A percentile compares a stretch with the other conserved stretches of the same genome.
Evolutionary conservation across 495 filamentous ascomycete genomes (phyloP).

Genomic region (Antarctomyces pellizariae): DNA sequence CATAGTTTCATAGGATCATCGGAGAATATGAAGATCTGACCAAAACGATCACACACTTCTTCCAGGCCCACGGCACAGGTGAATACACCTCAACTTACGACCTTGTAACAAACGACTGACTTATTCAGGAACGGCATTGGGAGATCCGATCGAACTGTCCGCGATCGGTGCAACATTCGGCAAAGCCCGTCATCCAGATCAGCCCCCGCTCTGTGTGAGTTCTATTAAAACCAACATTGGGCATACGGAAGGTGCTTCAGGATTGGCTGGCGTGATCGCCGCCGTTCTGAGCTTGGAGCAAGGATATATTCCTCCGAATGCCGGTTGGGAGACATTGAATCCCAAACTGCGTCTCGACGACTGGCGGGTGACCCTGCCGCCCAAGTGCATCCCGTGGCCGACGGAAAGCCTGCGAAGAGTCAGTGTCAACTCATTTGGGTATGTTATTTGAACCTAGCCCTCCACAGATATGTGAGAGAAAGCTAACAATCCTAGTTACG

Average conservation of each 20-base stretch:
- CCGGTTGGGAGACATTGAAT: constrained; percentile 25
- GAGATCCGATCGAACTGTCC: constrained; percentile 35
- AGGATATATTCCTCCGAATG: constrained; percentile 22
- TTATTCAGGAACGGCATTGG: constrained; percentile 32
- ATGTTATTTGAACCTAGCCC: background rate
- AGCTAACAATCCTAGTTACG: constrained; percentile 14
- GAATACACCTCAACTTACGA: no score
- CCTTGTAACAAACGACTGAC: no score
- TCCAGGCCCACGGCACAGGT: constrained; percentile 10
- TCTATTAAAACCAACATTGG: constrained; percentile 35
- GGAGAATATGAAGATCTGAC: constrained; percentile 15
- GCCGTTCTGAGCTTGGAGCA: constrained; percentile 29
- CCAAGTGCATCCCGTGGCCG: constrained; percentile 6
- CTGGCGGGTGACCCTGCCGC: constrained; percentile 5
- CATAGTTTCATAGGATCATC: constrained; percentile 7
- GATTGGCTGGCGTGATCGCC: constrained; percentile 33
- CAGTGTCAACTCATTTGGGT: constrained; percentile 5
- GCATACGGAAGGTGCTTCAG: constrained; percentile 31
- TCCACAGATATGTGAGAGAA: background rate
- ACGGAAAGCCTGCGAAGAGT: constrained; percentile 1
- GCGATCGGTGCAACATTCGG: constrained; percentile 28
- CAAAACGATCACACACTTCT: constrained; percentile 7
- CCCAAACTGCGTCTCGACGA: constrained; percentile 11
- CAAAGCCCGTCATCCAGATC: constrained; percentile 6
- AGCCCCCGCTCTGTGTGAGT: constrained; percentile 25